phyloP scores from a whole-genome alignment of 2,329 filamentous ascomycete genomes.

The Penicillium hesseltinei region DNA sequence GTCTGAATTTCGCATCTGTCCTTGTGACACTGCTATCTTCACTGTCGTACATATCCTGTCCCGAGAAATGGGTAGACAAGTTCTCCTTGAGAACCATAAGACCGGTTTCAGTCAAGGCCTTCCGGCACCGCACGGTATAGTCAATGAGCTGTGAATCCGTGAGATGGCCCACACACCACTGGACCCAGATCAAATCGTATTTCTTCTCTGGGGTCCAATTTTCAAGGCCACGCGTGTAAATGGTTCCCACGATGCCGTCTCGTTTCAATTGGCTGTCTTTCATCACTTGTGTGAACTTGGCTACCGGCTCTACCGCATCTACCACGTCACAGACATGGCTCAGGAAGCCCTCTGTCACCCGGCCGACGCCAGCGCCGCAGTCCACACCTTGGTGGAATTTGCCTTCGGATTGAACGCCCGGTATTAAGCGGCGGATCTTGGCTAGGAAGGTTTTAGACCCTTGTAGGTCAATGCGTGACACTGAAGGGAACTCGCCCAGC shows the following conservation, averaged over 20 bases:
- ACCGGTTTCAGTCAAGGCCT: conserved; percentile 45
- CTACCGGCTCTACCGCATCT: conserved; percentile 81
- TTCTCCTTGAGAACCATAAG: conserved; percentile 80
- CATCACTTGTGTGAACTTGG: conserved; percentile 71
- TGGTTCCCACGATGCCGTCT: conserved; percentile 55
- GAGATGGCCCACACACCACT: conserved; percentile 86
- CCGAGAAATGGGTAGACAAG: conserved; percentile 53
- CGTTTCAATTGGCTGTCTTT: conserved; percentile 36
- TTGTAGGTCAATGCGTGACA: conserved; percentile 68
- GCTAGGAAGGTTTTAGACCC: conserved; percentile 68
- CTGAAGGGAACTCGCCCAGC: conserved; percentile 66
- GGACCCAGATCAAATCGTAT: conserved; percentile 84
- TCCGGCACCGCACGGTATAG: conserved; percentile 63
- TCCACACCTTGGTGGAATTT: conserved; percentile 49
- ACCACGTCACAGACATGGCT: conserved; percentile 66
- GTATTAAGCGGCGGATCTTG: conserved; percentile 54
- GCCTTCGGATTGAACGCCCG: conserved; percentile 10
- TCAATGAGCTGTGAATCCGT: conserved; percentile 69
- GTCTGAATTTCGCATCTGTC: conserved; percentile 68
- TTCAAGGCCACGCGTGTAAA: conserved; percentile 74
- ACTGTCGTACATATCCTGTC: conserved; percentile 70
- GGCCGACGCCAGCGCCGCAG: conserved; percentile 71
- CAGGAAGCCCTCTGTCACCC: conserved; percentile 77
- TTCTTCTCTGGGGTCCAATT: conserved; percentile 58
- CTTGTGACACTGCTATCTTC: conserved; percentile 76